These are phyloP conservation scores for Amanita pallidorosea DNA, from an alignment of 768 basidiomycete genomes.

Conservation along the genomic window DNA sequence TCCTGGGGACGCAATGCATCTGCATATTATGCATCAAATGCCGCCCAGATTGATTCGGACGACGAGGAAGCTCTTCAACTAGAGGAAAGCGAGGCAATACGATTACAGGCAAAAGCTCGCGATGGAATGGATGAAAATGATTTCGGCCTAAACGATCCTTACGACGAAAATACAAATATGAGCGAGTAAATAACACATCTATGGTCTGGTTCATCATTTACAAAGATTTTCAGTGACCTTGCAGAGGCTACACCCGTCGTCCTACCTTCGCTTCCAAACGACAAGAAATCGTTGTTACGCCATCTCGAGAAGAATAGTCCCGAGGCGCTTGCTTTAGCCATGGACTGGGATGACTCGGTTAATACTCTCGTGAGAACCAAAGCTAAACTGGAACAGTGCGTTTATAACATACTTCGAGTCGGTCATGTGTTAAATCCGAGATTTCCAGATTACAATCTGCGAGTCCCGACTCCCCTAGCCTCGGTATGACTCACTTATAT, in stretches of 20 bases:
- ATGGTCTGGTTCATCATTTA: not conserved
- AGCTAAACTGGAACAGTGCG: constrained; percentile 46
- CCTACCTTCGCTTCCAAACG: constrained; percentile 31
- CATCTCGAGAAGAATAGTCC: constrained; percentile 69
- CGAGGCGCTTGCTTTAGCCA: constrained; percentile 68
- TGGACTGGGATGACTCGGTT: constrained; percentile 74
- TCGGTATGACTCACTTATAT: constrained; percentile 74
- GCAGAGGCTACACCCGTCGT: constrained; percentile 25
- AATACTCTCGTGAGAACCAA: constrained; percentile 39
- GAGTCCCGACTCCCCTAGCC: constrained; percentile 39
- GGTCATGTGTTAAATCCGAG: not conserved
- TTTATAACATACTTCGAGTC: not conserved
- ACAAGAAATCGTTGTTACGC: constrained; percentile 49
- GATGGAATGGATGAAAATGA: constrained; percentile 69
- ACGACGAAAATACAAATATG: constrained; percentile 21
- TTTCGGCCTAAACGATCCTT: constrained; percentile 69
- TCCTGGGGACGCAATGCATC: constrained; percentile 75
- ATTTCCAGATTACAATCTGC: constrained; percentile 34
- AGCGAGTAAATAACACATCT: constrained; percentile 19
- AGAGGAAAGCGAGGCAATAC: constrained; percentile 78
- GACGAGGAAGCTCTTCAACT: constrained; percentile 85
- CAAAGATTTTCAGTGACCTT: constrained; percentile 20
- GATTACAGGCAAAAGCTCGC: constrained; percentile 66
- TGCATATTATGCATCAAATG: constrained; percentile 84
- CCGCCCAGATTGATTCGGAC: constrained; percentile 67